Percentiles rank a stretch among this genome's conserved stretches.
phyloP scores from a whole-genome alignment of 2,329 filamentous ascomycete species.

The Colletotrichum lentis region DNA sequence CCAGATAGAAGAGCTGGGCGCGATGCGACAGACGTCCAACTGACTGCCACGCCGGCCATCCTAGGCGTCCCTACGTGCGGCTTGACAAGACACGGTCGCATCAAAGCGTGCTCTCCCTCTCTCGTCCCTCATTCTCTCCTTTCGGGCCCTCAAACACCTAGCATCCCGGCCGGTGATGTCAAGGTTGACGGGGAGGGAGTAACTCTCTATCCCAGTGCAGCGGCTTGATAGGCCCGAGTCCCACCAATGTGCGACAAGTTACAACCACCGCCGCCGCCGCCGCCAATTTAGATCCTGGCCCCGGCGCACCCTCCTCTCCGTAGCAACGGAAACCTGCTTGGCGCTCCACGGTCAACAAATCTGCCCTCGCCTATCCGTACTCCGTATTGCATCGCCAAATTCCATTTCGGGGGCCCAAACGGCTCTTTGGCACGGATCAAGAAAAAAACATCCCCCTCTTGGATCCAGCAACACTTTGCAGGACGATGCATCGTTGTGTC shows the following conservation, averaged over 20 bases:
- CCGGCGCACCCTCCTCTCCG: conserved; percentile 26
- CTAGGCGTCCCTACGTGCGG: neutral
- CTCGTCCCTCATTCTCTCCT: too few species aligned
- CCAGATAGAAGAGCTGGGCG: neutral
- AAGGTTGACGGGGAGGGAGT: conserved; percentile 17
- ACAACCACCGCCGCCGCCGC: neutral
- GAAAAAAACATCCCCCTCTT: too few species aligned
- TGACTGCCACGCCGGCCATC: neutral
- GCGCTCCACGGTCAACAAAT: conserved; percentile 31
- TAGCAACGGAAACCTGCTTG: conserved; percentile 30
- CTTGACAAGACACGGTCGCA: conserved; percentile 14
- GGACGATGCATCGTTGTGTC: neutral
- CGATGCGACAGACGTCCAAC: conserved; percentile 19
- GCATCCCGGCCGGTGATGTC: conserved; percentile 36
- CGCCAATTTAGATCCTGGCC: conserved; percentile 25
- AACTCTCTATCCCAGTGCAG: conserved; percentile 4
- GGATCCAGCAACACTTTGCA: neutral
- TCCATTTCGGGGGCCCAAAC: too few species aligned
- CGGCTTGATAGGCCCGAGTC: conserved; percentile 35
- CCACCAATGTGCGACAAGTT: conserved; percentile 29
- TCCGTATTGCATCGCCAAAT: too few species aligned
- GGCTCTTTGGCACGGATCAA: too few species aligned
- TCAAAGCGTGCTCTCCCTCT: neutral
- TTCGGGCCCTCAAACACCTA: neutral
- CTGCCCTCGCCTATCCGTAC: neutral